These are phyloP conservation scores for Schizochytrium sp. DNA, from an alignment of 108 stramenopile genomes.

Conservation along the genomic window DNA sequence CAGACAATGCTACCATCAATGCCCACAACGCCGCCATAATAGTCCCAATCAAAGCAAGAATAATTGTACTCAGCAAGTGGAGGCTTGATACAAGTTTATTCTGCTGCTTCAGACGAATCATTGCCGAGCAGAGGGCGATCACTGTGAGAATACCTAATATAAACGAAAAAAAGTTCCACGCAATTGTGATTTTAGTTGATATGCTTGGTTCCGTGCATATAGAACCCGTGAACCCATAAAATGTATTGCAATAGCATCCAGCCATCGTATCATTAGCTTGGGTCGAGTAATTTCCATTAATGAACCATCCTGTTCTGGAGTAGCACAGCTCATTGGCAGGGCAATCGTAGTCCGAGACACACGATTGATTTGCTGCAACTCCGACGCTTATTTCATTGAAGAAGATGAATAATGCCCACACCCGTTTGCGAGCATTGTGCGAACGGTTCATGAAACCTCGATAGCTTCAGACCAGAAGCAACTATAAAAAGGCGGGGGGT, in stretches of 20 bases:
- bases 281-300: not conserved
- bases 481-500: not conserved
- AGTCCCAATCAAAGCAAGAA: not conserved
- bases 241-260: slow-evolving; percentile 54
- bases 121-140: not conserved
- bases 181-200: slow-evolving; percentile 25
- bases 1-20: slow-evolving; percentile 25
- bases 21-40: slow-evolving; percentile 17
- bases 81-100: not conserved
- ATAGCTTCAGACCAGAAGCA: not conserved
- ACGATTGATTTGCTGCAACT: too few relatives aligned
- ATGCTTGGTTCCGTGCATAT: not conserved
- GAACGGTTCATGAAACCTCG: not conserved
- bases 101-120: not conserved
- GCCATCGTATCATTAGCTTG: not conserved
- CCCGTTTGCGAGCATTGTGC: not conserved
- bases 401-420: not conserved
- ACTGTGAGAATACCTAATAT: not conserved
- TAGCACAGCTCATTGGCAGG: slow-evolving; percentile 56
- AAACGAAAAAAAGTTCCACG: slow-evolving; percentile 16
- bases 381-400: too few relatives aligned
- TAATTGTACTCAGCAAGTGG: slow-evolving; percentile 6
- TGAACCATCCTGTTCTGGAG: slow-evolving; percentile 4
- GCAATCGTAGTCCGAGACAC: not conserved
- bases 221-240: slow-evolving; percentile 35